Percentiles rank a stretch among this genome's conserved stretches.
Evolutionary conservation across 176 grass and related monocot genomes (phyloP).

Genomic region (Alloteropsis semialata): DNA sequence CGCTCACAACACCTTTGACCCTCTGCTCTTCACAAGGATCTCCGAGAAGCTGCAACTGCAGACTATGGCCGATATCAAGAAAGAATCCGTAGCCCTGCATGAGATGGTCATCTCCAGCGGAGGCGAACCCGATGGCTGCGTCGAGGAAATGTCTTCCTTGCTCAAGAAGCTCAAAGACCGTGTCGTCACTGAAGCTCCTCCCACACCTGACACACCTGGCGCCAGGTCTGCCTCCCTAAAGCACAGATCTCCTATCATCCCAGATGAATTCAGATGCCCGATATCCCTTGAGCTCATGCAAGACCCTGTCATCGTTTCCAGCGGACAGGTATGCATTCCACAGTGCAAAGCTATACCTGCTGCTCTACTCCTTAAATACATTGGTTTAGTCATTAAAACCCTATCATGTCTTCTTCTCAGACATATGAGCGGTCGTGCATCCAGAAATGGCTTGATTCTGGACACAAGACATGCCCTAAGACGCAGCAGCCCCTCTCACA

Average conservation of each 20-base stretch:
- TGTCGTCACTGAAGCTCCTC: slow-evolving; percentile 35
- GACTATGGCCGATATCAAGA: slow-evolving; percentile 75
- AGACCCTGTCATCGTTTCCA: slow-evolving; percentile 89
- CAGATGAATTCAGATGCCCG: slow-evolving; percentile 90
- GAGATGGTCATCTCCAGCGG: slow-evolving; percentile 78
- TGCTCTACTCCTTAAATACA: neutral
- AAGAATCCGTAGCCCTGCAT: slow-evolving; percentile 81
- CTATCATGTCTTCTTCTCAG: slow-evolving; percentile 34
- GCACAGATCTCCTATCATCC: slow-evolving; percentile 76
- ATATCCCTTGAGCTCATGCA: slow-evolving; percentile 97
- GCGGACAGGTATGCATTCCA: slow-evolving; percentile 55
- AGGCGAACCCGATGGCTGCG: slow-evolving; percentile 58
- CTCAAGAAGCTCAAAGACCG: slow-evolving; percentile 83
- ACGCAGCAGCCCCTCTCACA: slow-evolving; percentile 72
- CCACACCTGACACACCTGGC: slow-evolving; percentile 7
- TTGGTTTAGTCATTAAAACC: neutral
- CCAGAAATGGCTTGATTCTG: slow-evolving; percentile 94
- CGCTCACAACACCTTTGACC: slow-evolving; percentile 29
- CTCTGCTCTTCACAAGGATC: slow-evolving; percentile 50
- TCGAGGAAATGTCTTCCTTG: slow-evolving; percentile 85
- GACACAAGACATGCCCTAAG: slow-evolving; percentile 95
- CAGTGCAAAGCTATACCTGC: neutral
- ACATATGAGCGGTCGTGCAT: slow-evolving; percentile 89
- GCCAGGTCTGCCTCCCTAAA: slow-evolving; percentile 46
- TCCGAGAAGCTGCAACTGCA: slow-evolving; percentile 82